Conservation (phyloP, 2,329 filamentous ascomycete genomes). For the Aureobasidium namibiae region DNA sequence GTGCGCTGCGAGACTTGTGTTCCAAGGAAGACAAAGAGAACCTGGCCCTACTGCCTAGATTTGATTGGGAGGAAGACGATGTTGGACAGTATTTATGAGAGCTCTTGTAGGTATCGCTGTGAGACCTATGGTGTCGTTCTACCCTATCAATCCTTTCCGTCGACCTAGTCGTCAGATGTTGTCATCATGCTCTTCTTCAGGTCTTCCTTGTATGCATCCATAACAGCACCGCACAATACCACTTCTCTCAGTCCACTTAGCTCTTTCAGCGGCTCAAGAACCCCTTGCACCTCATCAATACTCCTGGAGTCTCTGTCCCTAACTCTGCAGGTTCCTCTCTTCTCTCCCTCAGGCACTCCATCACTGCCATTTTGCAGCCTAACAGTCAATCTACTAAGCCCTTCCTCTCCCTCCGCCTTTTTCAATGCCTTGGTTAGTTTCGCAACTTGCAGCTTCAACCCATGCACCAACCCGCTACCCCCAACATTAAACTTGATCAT, state of each 20-base stretch:
- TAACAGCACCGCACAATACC: constrained; percentile 32
- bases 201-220: constrained; percentile 23
- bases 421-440: constrained; percentile 33
- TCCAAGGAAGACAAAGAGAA: not conserved
- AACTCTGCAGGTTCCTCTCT: constrained; percentile 20
- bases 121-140: too few species aligned
- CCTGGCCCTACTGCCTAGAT: not conserved
- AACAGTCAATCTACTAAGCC: constrained; percentile 2
- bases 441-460: constrained; percentile 33
- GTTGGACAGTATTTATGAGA: not conserved
- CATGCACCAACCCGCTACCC: constrained; percentile 35
- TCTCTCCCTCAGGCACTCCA: constrained; percentile 22
- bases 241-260: constrained; percentile 30
- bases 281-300: constrained; percentile 30
- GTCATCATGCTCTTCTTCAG: not conserved
- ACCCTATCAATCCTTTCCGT: too few species aligned
- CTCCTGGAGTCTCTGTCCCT: constrained; percentile 24
- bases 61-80: not conserved
- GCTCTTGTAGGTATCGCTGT: not conserved
- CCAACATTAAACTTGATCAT: constrained; percentile 46
- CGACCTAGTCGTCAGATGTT: too few species aligned
- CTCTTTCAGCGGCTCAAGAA: constrained; percentile 34
- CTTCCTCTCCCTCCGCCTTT: constrained; percentile 14
- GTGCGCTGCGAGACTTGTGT: not conserved
- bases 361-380: constrained; percentile 22